Percentiles rank a stretch among this genome's conserved stretches.
Evolutionary conservation across 2,329 filamentous ascomycete genomes (phyloP).

Genomic region (Trichoderma sp.): DNA sequence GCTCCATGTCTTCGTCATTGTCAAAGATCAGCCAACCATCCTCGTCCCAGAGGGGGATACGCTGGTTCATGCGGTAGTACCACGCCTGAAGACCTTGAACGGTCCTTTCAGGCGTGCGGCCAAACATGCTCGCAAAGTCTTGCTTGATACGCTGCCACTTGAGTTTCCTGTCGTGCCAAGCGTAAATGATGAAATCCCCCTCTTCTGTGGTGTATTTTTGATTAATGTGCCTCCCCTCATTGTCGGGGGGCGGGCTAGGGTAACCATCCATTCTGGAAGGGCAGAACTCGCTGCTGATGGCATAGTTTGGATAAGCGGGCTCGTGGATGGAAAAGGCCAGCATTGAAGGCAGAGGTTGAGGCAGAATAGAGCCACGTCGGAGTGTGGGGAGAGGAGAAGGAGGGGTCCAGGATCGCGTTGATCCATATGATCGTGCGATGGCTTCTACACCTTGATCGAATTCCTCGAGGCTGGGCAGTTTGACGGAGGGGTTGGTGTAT

Average conservation of each 20-base stretch:
- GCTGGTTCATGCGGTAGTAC: slow-evolving; percentile 51
- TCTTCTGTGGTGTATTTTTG: slow-evolving; percentile 51
- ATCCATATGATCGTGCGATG: slow-evolving; percentile 40
- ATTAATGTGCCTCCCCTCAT: slow-evolving; percentile 47
- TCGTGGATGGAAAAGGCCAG: slow-evolving; percentile 32
- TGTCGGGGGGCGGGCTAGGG: slow-evolving; percentile 44
- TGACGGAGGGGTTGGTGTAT: slow-evolving; percentile 31
- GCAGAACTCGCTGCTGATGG: slow-evolving; percentile 33
- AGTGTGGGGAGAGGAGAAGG: slow-evolving; percentile 39
- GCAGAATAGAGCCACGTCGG: slow-evolving; percentile 32
- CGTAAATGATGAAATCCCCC: slow-evolving; percentile 50
- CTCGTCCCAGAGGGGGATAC: slow-evolving; percentile 47
- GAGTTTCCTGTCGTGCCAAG: slow-evolving; percentile 50
- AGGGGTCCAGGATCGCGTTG: slow-evolving; percentile 36
- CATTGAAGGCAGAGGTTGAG: slow-evolving; percentile 35
- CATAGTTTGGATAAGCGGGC: slow-evolving; percentile 33
- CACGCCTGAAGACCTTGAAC: slow-evolving; percentile 49
- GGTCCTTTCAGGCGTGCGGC: slow-evolving; percentile 44
- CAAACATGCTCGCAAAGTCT: slow-evolving; percentile 46
- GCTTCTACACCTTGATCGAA: slow-evolving; percentile 47
- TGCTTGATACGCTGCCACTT: slow-evolving; percentile 49
- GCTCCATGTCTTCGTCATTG: slow-evolving; percentile 45
- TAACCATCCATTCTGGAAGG: slow-evolving; percentile 38
- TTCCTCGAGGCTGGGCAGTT: slow-evolving; percentile 44
- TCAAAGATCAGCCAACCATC: slow-evolving; percentile 49